phyloP scores from a whole-genome alignment of 2,329 filamentous ascomycete species.

The Phialophora verrucosa region DNA sequence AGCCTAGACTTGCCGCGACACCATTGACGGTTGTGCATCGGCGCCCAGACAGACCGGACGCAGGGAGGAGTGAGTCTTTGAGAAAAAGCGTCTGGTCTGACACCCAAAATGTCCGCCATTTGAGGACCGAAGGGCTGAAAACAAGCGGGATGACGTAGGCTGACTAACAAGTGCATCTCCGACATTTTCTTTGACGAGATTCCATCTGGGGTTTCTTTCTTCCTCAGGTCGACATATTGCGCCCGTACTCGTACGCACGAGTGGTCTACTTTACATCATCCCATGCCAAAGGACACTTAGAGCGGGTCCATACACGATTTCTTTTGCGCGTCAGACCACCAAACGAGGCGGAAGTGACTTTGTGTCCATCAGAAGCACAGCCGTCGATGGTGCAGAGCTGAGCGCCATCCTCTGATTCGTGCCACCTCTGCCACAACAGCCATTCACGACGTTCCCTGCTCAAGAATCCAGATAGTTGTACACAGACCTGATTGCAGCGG shows the following conservation, averaged over 20 bases:
- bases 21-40: background rate
- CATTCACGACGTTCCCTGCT: no score
- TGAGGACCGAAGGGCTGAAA: background rate
- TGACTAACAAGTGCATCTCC: background rate
- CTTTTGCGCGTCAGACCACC: background rate
- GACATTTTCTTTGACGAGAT: background rate
- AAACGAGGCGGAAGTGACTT: background rate
- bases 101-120: background rate
- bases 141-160: background rate
- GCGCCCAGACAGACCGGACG: background rate
- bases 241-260: background rate
- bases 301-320: background rate
- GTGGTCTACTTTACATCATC: background rate
- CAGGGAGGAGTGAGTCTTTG: background rate
- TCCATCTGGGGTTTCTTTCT: slow-evolving; percentile 18
- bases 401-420: no score
- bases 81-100: background rate
- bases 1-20: slow-evolving; percentile 12
- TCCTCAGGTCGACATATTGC: background rate
- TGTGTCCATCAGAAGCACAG: background rate
- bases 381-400: background rate
- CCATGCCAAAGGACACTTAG: background rate
- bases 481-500: no score
- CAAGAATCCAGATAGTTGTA: no score
- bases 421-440: no score